Evolutionary conservation across 1,139 yeast genomes (phyloP), one percentile per base, ranked within the genome.

Genomic region (Candida anutae): DNA sequence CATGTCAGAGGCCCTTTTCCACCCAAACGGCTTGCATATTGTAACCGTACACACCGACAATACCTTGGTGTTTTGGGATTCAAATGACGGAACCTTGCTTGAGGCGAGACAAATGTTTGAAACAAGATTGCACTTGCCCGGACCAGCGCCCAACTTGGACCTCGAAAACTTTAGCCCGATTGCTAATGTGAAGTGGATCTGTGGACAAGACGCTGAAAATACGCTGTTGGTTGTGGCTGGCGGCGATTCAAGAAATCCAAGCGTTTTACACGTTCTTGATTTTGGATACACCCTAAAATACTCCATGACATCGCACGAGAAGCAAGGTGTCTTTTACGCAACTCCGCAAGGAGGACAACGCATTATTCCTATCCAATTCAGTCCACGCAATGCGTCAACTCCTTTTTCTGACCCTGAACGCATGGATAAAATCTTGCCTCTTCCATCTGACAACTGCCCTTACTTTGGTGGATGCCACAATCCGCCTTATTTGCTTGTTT

Each of bases 11-110:
- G 78, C 95, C 0, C 62, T 75, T 23, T 90, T 84, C 73, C 96
- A 88, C 49, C 98, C 99, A 2, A 85, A 87, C 48, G 96, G 97
- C 0, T 67, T 85, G 25, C 94, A 88, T 49, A 59, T 85, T 5
- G 67, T 83, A 11, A 79, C 95, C 0, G 70, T 76, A 2, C 94
- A 88, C 48, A 74, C 60, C 13, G 96, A 88, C 43, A 90, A 88
- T 28, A 71, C 94, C 0, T 46, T 93, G 25, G 95, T 75, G 4
- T 90, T 90, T 45, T 93, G 97, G 96, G 98, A 90, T 52, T 78
- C 84, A 1, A 68, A 74, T 21, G 77, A 78, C 23, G 95, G 93
- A 0, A 72, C 73, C 10, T 55, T 78, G 25, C 59, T 90, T 5
- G 78, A 77, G 31, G 88, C 95, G 1, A 69, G 97, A 40, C 72